Percentiles rank a stretch among this genome's conserved stretches.
phyloP scores from a whole-genome alignment of 2,329 filamentous ascomycete genomes.

The Pyricularia grisea region DNA sequence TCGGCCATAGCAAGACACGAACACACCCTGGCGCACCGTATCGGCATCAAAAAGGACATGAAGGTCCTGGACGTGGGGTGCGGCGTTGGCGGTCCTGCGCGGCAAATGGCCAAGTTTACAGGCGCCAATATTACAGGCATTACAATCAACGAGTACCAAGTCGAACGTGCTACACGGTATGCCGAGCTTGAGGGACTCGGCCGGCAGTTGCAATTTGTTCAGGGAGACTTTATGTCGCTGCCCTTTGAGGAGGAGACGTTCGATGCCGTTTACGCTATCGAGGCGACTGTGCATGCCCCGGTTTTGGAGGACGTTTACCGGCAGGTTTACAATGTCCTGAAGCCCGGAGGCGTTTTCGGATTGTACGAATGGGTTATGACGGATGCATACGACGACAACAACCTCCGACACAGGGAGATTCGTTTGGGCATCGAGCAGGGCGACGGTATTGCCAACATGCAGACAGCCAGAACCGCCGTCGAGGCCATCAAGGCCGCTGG shows the following conservation, averaged over 20 bases:
- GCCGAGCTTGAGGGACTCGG: conserved; percentile 72
- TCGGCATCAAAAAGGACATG: conserved; percentile 77
- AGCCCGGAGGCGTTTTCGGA: conserved; percentile 90
- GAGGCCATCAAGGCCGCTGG: conserved; percentile 78
- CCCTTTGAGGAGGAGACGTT: conserved; percentile 82
- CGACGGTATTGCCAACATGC: conserved; percentile 97
- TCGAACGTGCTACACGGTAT: conserved; percentile 79
- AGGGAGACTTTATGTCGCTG: conserved; percentile 82
- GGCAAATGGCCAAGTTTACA: conserved; percentile 93
- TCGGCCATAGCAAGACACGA: conserved; percentile 93
- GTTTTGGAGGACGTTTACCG: conserved; percentile 84
- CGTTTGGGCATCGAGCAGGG: conserved; percentile 94
- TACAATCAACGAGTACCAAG: conserved; percentile 99
- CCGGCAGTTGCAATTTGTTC: conserved; percentile 74
- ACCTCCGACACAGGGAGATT: conserved; percentile 78
- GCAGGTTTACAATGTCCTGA: conserved; percentile 89
- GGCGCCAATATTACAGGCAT: conserved; percentile 81
- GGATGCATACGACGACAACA: conserved; percentile 82
- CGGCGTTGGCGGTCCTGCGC: conserved; percentile 87
- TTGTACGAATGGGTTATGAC: conserved; percentile 99
- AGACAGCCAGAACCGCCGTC: conserved; percentile 68
- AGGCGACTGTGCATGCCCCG: conserved; percentile 92
- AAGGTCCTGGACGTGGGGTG: conserved; percentile 92
- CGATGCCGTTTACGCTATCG: conserved; percentile 93
- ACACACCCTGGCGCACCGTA: conserved; percentile 89